phyloP scores from a whole-genome alignment of 2,329 filamentous ascomycete genomes.

The Penicillium sp. region DNA sequence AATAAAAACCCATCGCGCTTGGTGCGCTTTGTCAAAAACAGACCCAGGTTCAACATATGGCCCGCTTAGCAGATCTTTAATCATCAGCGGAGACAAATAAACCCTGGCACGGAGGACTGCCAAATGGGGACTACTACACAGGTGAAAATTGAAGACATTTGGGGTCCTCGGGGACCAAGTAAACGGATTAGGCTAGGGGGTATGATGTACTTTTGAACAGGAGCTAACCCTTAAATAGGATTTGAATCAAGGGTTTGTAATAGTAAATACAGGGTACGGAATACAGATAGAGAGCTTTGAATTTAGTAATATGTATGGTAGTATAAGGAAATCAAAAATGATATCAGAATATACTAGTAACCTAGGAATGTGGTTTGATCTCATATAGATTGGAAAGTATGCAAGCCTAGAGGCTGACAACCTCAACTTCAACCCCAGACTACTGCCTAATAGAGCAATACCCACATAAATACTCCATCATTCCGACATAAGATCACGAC shows the following conservation, averaged over 20 bases:
- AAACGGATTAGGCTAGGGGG: background rate
- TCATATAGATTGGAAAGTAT: background rate
- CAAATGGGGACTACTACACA: background rate
- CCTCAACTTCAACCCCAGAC: background rate
- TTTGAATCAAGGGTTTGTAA: background rate
- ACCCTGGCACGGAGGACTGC: background rate
- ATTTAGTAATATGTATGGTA: background rate
- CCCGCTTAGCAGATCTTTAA: background rate
- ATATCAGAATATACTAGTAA: background rate
- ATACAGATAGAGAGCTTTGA: background rate
- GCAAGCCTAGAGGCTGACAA: background rate
- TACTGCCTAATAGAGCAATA: conserved; percentile 2
- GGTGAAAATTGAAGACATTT: background rate
- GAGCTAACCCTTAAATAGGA: background rate
- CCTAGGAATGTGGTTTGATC: background rate
- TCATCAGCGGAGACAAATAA: background rate
- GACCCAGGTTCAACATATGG: background rate
- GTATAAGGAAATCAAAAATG: background rate
- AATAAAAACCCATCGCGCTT: background rate
- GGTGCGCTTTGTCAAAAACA: background rate
- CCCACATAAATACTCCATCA: background rate
- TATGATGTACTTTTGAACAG: background rate
- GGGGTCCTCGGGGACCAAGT: background rate
- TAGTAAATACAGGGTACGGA: background rate
- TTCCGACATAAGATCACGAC: background rate